Conservation (phyloP, 176 grass and related monocot genomes). For the Oryza coarctata region DNA sequence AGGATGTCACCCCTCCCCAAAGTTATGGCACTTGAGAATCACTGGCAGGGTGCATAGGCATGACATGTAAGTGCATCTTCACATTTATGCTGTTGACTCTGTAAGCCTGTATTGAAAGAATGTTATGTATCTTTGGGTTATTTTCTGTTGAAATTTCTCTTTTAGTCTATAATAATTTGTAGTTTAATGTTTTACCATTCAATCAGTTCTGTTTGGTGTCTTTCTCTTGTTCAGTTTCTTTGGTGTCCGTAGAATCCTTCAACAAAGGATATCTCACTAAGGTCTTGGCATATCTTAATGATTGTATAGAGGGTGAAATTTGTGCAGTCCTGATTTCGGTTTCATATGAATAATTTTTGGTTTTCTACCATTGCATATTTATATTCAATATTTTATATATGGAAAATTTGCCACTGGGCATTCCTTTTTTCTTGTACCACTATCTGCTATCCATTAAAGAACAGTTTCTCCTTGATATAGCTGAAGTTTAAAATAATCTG, state of each 20-base stretch:
- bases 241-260: not conserved
- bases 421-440: not conserved
- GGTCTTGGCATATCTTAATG: not conserved
- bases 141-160: not conserved
- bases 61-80: conserved; percentile 49
- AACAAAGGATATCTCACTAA: not conserved
- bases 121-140: conserved; percentile 17
- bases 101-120: not conserved
- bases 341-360: not conserved
- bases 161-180: not conserved
- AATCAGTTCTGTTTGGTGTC: not conserved
- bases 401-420: not conserved
- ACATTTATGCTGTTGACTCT: conserved; percentile 26
- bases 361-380: not conserved
- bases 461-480: not conserved
- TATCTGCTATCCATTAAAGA: not conserved
- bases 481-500: not conserved
- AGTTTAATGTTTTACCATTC: not conserved
- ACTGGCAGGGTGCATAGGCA: conserved; percentile 46
- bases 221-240: not conserved
- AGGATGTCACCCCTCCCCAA: conserved; percentile 28
- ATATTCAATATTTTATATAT: not conserved
- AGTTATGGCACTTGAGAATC: conserved; percentile 35
- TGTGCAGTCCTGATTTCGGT: not conserved
- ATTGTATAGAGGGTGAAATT: not conserved